Conservation (phyloP, 2,329 filamentous ascomycete species). For the Huntiella savannae region DNA sequence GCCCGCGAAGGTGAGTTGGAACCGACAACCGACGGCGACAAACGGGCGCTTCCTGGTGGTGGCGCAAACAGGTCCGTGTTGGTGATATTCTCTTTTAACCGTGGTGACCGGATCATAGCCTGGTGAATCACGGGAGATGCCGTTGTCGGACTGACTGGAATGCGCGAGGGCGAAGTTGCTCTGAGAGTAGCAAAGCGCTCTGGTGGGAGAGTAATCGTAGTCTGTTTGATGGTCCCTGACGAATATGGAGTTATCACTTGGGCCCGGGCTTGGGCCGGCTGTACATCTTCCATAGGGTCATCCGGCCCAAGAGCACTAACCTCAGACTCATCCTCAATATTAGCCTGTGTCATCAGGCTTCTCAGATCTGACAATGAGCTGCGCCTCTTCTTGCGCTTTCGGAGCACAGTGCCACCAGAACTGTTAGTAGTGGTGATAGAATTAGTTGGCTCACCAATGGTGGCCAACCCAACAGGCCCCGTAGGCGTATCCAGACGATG, state of each 20-base stretch:
- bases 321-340: conserved; percentile 21
- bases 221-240: conserved; percentile 10
- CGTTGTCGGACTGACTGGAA: conserved; percentile 31
- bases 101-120: conserved; percentile 20
- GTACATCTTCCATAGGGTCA: neutral
- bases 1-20: conserved; percentile 12
- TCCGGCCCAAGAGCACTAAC: conserved; percentile 7
- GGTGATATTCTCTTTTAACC: conserved; percentile 30
- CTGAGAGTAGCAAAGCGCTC: conserved; percentile 13
- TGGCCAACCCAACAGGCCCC: conserved; percentile 25
- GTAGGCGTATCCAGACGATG: conserved; percentile 30
- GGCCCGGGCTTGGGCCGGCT: conserved; percentile 1
- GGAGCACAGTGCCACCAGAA: conserved; percentile 20
- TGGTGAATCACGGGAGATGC: conserved; percentile 8
- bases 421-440: conserved; percentile 17
- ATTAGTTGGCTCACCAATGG: conserved; percentile 37
- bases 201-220: conserved; percentile 9
- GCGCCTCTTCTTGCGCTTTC: conserved; percentile 54
- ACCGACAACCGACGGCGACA: neutral
- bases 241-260: conserved; percentile 10
- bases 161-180: conserved; percentile 27
- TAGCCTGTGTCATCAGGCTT: conserved; percentile 43
- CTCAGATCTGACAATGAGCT: conserved; percentile 82
- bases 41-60: conserved; percentile 1
- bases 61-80: conserved; percentile 14